These are phyloP conservation scores for Croton setiger DNA, from an alignment of 441 rosid genomes.

Conservation along the genomic window DNA sequence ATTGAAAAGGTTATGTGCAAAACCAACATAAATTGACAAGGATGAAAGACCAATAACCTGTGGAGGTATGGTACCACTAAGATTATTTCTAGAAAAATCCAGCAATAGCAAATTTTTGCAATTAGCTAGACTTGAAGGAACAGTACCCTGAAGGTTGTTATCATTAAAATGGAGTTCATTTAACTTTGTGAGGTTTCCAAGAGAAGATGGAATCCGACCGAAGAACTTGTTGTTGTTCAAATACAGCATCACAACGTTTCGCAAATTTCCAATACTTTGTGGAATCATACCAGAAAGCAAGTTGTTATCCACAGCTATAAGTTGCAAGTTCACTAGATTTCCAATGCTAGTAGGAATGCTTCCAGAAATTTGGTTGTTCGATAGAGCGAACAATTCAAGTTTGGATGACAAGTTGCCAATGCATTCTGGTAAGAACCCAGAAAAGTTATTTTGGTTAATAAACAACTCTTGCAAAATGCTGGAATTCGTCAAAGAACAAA, in stretches of 20 bases:
- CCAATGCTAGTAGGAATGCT: constrained; percentile 26
- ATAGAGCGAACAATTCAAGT: background rate
- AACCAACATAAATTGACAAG: background rate
- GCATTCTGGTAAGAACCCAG: constrained; percentile 24
- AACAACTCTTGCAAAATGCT: background rate
- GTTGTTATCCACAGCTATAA: constrained; percentile 13
- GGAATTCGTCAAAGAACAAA: constrained; percentile 24
- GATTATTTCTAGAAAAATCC: background rate
- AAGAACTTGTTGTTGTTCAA: constrained; percentile 16
- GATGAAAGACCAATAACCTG: background rate
- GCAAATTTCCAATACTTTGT: constrained; percentile 28
- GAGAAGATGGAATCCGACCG: constrained; percentile 35
- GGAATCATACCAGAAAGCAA: constrained; percentile 35
- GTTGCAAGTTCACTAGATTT: constrained; percentile 24
- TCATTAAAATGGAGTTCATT: background rate
- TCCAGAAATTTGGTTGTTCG: constrained; percentile 6
- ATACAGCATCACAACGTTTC: constrained; percentile 10
- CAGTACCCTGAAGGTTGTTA: constrained; percentile 32
- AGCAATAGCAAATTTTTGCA: background rate
- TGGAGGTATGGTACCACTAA: background rate
- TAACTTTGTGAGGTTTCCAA: constrained; percentile 29
- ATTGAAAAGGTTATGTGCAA: background rate
- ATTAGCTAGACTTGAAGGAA: background rate
- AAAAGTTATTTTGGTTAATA: background rate
- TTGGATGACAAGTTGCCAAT: constrained; percentile 20